These are phyloP conservation scores for Ceratocystis variospora DNA, from an alignment of 2,329 filamentous ascomycete genomes.

Conservation along the genomic window DNA sequence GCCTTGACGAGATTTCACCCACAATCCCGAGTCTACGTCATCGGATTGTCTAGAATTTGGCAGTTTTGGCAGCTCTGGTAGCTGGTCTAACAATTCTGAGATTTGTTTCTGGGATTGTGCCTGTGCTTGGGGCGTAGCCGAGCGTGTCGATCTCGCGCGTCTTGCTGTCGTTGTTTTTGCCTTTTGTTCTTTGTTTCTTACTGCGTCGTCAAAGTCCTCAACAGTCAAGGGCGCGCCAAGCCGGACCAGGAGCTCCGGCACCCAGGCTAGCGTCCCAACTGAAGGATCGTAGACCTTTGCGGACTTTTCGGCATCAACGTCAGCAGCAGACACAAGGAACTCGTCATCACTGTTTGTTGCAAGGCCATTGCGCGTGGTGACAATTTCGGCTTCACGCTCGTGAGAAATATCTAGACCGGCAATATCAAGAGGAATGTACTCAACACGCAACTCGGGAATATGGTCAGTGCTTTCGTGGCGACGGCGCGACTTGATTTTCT, in stretches of 20 bases:
- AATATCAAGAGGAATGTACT: conserved; percentile 61
- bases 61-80: neutral
- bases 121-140: conserved; percentile 5
- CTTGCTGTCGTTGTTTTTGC: conserved; percentile 1
- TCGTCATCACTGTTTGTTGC: conserved; percentile 56
- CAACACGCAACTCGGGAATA: conserved; percentile 62
- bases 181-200: conserved; percentile 6
- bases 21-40: neutral
- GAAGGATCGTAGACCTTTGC: conserved; percentile 56
- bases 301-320: conserved; percentile 26
- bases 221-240: conserved; percentile 20
- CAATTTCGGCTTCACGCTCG: conserved; percentile 44
- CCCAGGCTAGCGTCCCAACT: conserved; percentile 25
- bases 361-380: conserved; percentile 40
- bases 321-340: conserved; percentile 30
- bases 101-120: neutral
- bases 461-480: conserved; percentile 61
- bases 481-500: conserved; percentile 52
- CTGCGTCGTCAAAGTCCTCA: conserved; percentile 23
- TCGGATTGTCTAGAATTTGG: neutral
- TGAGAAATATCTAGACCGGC: conserved; percentile 62
- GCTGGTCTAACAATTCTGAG: neutral
- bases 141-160: neutral
- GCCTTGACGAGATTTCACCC: neutral
- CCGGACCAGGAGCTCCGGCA: conserved; percentile 26